A percentile compares a stretch with the other conserved stretches of the same genome.
phyloP scores from a whole-genome alignment of 202 grass and related monocot species.

The Elaeis oleifera region DNA sequence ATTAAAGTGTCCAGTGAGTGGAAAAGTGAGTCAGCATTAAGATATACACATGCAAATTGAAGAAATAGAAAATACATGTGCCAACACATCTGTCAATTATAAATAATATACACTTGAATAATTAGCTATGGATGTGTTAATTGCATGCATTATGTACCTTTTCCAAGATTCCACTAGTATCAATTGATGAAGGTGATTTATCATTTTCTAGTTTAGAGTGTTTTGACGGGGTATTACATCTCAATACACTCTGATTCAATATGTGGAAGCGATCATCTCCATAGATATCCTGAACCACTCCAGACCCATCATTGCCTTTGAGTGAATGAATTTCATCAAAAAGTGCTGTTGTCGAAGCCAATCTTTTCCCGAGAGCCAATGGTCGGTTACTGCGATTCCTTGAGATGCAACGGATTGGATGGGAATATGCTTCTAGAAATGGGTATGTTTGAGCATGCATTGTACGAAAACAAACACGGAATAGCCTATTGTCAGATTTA shows the following conservation, averaged over 20 bases:
- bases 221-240: constrained; percentile 34
- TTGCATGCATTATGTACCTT: constrained; percentile 34
- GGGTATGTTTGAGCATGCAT: constrained; percentile 51
- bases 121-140: constrained; percentile 4
- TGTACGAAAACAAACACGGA: constrained; percentile 66
- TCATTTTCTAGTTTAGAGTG: constrained; percentile 44
- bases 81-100: no score
- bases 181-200: constrained; percentile 14
- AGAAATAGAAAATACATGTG: no score
- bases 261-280: constrained; percentile 20
- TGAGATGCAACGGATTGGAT: constrained; percentile 85
- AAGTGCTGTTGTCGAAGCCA: constrained; percentile 12
- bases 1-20: no score
- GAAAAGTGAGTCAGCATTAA: constrained; percentile 1
- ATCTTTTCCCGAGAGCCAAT: constrained; percentile 36
- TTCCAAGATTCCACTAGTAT: constrained; percentile 33
- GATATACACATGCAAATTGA: constrained; percentile 4
- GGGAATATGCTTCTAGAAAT: constrained; percentile 82
- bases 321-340: constrained; percentile 34
- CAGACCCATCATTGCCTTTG: constrained; percentile 26
- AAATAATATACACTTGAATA: no score
- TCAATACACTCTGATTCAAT: constrained; percentile 29
- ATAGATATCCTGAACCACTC: constrained; percentile 31
- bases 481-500: constrained; percentile 94
- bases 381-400: constrained; percentile 41